Percentiles rank a stretch among this genome's conserved stretches.
Conservation (phyloP, 495 filamentous ascomycete genomes). For the Elaphomyces granulatus region DNA sequence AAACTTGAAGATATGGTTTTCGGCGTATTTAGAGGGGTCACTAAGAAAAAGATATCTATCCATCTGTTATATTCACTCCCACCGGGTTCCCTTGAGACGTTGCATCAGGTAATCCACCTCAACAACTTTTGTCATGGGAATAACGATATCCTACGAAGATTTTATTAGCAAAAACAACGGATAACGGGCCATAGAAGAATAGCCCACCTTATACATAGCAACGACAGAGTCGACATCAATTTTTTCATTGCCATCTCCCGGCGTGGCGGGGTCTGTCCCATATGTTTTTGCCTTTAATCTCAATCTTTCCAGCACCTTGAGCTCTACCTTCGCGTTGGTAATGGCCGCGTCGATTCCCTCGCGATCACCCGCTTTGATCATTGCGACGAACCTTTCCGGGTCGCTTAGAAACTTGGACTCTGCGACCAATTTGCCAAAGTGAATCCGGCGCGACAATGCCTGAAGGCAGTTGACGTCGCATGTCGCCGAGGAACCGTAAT, state of each 20-base stretch:
- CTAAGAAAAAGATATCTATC: conserved; percentile 14
- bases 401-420: conserved; percentile 94
- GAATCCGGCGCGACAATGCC: conserved; percentile 79
- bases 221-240: conserved; percentile 90
- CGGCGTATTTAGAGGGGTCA: no score
- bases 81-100: conserved; percentile 56
- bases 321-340: conserved; percentile 77
- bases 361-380: conserved; percentile 70
- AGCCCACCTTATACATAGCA: conserved; percentile 68
- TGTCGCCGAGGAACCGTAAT: conserved; percentile 87
- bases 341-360: conserved; percentile 77
- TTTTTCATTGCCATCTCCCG: conserved; percentile 44
- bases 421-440: conserved; percentile 98
- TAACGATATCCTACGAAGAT: conserved; percentile 62
- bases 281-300: conserved; percentile 89
- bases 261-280: conserved; percentile 71
- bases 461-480: conserved; percentile 86
- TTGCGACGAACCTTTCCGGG: conserved; percentile 55
- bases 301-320: conserved; percentile 78
- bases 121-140: conserved; percentile 91
- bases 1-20: no score
- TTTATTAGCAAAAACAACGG: conserved; percentile 11
- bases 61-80: no score
- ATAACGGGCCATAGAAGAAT: neutral
- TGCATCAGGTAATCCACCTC: conserved; percentile 98